Evolutionary conservation across 331 rosid genomes (phyloP).

Genomic region (Dryas integrifolia): DNA sequence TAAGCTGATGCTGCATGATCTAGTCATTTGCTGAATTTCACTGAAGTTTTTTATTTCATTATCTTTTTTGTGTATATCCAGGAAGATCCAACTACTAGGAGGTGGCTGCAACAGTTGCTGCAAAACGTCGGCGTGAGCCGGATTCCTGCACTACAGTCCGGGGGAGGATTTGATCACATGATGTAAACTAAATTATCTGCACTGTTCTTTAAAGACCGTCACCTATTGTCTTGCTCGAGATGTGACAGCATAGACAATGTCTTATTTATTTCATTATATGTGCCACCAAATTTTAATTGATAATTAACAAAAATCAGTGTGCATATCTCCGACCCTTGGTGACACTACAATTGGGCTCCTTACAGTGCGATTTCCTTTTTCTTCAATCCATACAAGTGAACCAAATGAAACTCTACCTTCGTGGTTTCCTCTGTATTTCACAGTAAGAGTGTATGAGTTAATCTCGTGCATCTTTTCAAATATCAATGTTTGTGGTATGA

Average conservation of each 20-base stretch:
- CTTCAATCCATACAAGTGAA: too few species aligned
- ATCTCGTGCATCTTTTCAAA: too few species aligned
- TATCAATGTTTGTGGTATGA: too few species aligned
- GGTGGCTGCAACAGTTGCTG: conserved; percentile 67
- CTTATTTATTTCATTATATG: background rate
- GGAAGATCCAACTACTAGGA: conserved; percentile 74
- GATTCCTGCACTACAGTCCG: conserved; percentile 46
- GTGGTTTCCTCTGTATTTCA: too few species aligned
- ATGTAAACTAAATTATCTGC: conserved; percentile 27
- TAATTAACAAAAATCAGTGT: too few species aligned
- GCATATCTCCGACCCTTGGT: too few species aligned
- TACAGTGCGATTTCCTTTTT: too few species aligned
- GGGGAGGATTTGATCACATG: conserved; percentile 58
- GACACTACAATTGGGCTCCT: too few species aligned
- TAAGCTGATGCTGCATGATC: background rate
- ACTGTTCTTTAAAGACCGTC: background rate
- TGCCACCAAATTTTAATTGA: too few species aligned
- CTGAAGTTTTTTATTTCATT: background rate
- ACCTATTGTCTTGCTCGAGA: background rate
- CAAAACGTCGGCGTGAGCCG: conserved; percentile 55
- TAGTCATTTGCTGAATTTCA: too few species aligned
- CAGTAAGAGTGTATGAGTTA: too few species aligned
- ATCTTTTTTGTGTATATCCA: conserved; percentile 17
- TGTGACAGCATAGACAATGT: background rate
- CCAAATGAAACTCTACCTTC: too few species aligned